phyloP scores from a whole-genome alignment of 2,329 filamentous ascomycete genomes.

The Pseudopithomyces maydicus region DNA sequence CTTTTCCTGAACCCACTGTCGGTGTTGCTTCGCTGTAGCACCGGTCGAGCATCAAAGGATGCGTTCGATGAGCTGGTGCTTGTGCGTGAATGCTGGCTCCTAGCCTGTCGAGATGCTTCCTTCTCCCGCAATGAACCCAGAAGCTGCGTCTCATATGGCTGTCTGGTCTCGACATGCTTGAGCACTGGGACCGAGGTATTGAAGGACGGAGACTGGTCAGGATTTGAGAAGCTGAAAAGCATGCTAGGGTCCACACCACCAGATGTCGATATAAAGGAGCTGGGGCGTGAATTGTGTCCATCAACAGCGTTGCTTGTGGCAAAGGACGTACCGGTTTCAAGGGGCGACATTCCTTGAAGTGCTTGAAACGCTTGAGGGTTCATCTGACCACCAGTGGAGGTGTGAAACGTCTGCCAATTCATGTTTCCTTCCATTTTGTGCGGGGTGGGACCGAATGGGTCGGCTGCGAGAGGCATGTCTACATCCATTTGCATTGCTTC shows the following conservation, averaged over 20 bases:
- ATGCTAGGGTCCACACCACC: slow-evolving; percentile 55
- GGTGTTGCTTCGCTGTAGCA: slow-evolving; percentile 54
- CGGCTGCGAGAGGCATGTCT: slow-evolving; percentile 35
- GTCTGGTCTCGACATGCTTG: slow-evolving; percentile 26
- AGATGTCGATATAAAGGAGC: slow-evolving; percentile 42
- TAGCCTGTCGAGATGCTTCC: slow-evolving; percentile 36
- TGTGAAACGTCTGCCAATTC: slow-evolving; percentile 40
- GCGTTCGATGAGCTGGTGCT: slow-evolving; percentile 47
- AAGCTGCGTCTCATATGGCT: slow-evolving; percentile 47
- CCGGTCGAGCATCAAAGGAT: slow-evolving; percentile 39
- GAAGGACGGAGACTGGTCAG: slow-evolving; percentile 34
- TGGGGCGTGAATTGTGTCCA: slow-evolving; percentile 26
- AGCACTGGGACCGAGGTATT: slow-evolving; percentile 29
- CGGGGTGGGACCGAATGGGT: slow-evolving; percentile 43
- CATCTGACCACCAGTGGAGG: slow-evolving; percentile 34
- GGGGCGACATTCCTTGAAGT: slow-evolving; percentile 34
- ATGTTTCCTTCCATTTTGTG: slow-evolving; percentile 37
- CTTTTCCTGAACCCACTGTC: slow-evolving; percentile 45
- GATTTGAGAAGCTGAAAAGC: slow-evolving; percentile 48
- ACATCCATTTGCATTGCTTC: slow-evolving; percentile 41
- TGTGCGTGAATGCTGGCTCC: slow-evolving; percentile 45
- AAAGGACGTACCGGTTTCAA: slow-evolving; percentile 29
- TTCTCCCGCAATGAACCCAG: slow-evolving; percentile 42
- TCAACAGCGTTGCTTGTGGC: slow-evolving; percentile 24
- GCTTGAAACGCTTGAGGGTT: slow-evolving; percentile 41